phyloP scores from a whole-genome alignment of 106 monocot species.

The Dendrobium nobile region DNA sequence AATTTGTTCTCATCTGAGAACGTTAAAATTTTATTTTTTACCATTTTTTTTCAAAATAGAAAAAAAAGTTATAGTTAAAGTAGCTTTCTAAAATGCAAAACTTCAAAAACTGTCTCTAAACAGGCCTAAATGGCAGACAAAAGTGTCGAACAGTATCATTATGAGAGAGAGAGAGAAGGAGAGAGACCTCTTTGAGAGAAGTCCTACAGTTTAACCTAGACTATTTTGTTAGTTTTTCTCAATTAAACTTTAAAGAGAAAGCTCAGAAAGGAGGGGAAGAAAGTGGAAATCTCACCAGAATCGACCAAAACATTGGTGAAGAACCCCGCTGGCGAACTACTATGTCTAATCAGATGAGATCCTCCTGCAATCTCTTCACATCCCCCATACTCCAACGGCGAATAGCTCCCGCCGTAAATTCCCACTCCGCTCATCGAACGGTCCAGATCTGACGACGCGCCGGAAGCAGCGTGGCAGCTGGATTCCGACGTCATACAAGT shows the following conservation, averaged over 20 bases:
- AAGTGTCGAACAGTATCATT: too few species aligned
- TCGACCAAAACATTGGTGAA: slow-evolving; percentile 51
- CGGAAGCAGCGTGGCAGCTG: slow-evolving; percentile 17
- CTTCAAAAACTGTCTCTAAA: too few species aligned
- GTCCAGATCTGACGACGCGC: slow-evolving; percentile 6
- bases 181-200: too few species aligned
- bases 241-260: neutral
- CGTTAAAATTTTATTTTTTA: too few species aligned
- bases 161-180: too few species aligned
- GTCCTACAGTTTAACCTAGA: too few species aligned
- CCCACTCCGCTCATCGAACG: neutral
- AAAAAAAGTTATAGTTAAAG: too few species aligned
- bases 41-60: too few species aligned
- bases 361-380: slow-evolving; percentile 9
- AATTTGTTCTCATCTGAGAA: too few species aligned
- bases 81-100: too few species aligned
- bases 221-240: too few species aligned
- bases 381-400: slow-evolving; percentile 3
- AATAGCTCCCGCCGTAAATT: neutral
- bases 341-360: slow-evolving; percentile 36
- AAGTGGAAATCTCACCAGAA: slow-evolving; percentile 24
- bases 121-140: too few species aligned
- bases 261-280: neutral
- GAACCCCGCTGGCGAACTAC: slow-evolving; percentile 73
- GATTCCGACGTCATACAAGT: slow-evolving; percentile 31